Evolutionary conservation across 176 grass and related monocot genomes (phyloP).

Genomic region (Elymus sibiricus): DNA sequence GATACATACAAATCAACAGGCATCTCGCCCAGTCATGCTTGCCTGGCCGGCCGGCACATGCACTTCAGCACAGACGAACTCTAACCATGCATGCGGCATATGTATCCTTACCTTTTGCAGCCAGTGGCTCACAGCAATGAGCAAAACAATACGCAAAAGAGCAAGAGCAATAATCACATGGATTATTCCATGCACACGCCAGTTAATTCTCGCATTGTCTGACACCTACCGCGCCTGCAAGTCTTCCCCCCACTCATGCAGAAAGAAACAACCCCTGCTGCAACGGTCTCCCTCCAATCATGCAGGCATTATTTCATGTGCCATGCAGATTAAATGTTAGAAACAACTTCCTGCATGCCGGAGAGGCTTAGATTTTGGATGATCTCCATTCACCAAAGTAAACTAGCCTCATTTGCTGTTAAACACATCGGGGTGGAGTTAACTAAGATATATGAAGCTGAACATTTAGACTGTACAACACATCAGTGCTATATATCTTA

Average conservation of each 20-base stretch:
- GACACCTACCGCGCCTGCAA: slow-evolving; percentile 54
- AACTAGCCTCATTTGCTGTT: neutral
- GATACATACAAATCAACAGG: slow-evolving; percentile 1
- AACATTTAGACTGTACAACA: slow-evolving; percentile 9
- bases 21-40: slow-evolving; percentile 9
- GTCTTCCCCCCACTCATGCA: slow-evolving; percentile 60
- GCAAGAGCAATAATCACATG: slow-evolving; percentile 32
- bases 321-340: slow-evolving; percentile 5
- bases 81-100: neutral
- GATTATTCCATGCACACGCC: slow-evolving; percentile 34
- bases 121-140: slow-evolving; percentile 16
- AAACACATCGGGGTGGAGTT: neutral
- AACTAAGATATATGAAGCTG: neutral
- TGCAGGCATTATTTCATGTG: slow-evolving; percentile 62
- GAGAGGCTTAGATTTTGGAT: neutral
- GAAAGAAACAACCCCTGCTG: slow-evolving; percentile 55
- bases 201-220: slow-evolving; percentile 21
- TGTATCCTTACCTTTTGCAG: neutral
- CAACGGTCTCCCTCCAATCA: slow-evolving; percentile 46
- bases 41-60: neutral
- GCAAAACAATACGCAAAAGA: slow-evolving; percentile 12
- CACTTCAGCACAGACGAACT: neutral
- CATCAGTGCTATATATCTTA: slow-evolving; percentile 23
- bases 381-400: neutral
- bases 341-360: slow-evolving; percentile 10